Percentiles rank a stretch among this genome's conserved stretches.
Conservation (phyloP, 495 filamentous ascomycete species). For the Neurospora sp. region DNA sequence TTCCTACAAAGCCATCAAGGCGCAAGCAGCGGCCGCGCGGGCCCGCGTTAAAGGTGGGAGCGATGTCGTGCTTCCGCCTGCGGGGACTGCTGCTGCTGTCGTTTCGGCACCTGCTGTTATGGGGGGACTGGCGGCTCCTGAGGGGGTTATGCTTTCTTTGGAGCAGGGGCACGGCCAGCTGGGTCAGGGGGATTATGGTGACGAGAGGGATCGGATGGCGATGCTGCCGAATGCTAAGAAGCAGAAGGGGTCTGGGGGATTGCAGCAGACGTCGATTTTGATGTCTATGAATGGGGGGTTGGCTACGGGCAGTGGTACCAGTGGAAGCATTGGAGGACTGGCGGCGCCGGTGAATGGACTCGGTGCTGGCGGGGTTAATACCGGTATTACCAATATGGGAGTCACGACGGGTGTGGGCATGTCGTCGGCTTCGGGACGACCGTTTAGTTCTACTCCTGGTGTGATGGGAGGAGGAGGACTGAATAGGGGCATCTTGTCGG, state of each 20-base stretch:
- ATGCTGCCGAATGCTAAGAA: slow-evolving; percentile 23
- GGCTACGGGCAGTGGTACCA: slow-evolving; percentile 15
- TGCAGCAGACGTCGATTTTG: background rate
- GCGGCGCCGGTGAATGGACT: background rate
- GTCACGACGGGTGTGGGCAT: background rate
- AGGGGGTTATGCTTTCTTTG: background rate
- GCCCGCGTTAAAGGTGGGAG: slow-evolving; percentile 27
- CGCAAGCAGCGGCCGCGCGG: slow-evolving; percentile 30
- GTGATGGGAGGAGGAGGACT: slow-evolving; percentile 20
- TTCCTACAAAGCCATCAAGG: slow-evolving; percentile 70
- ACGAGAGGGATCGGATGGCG: background rate
- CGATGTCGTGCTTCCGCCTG: background rate
- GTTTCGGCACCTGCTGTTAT: background rate
- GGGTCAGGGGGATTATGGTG: background rate
- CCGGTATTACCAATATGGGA: background rate
- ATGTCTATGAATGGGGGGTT: background rate
- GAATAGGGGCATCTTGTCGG: background rate
- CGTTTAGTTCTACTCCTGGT: background rate
- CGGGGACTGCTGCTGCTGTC: background rate
- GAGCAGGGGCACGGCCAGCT: background rate
- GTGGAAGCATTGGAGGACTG: background rate
- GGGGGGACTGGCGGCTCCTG: background rate
- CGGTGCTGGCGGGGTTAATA: background rate
- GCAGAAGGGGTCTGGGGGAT: slow-evolving; percentile 23
- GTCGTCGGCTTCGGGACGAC: background rate